Base-by-base conservation (phyloP, 164 flowering plant species). In the Tetracentron sinense region DNA sequence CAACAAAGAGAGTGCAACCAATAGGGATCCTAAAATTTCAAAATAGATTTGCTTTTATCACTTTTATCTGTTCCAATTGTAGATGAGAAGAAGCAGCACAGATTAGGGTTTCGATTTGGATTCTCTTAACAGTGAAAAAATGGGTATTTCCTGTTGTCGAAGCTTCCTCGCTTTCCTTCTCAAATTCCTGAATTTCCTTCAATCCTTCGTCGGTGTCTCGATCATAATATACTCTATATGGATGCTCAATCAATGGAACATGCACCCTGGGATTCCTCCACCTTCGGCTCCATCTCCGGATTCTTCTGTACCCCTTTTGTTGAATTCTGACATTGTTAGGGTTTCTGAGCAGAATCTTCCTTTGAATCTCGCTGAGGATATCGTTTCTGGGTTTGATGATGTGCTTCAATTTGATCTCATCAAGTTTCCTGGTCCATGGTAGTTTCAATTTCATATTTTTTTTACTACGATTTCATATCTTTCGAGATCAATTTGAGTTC, bases 361-460 rank as follows among this genome's bases (percentile, higher is more conserved):
- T 6, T 57, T 71, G 51, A 66, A 69, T 72, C 17, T 69, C 28
- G 74, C 62, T 6, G 68, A 51, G 25, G 71, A 64, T 50, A 19
- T 74, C 54, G 73, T 68, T 50, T 73, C 77, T 30, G 81, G 78
- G 6, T 16, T 67, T n/a, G 81, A 71, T 14, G 68, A 29, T 35
- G 82, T 35, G 11, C 31, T 73, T 6, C 74, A 61, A 30, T 42
- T 74, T 16, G 42, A 59, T 33, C 51, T 77, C 21, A 11, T 56
- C 61, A 68, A 72, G 50, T 77, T 82, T 64, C 92, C 89, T 7
- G 75, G 81, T 69, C 92, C 96, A 3, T 89, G 96, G 96, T 85
- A 78, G 31, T 58, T 14, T 58, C 19, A 17, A 53, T 26, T 21
- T 26, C 27, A n/a, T n/a, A n/a, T n/a, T n/a, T n/a, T n/a, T n/a